A percentile compares a stretch with the other conserved stretches of the same genome.
Conservation (phyloP, 331 rosid species). For the Dryas integrifolia region DNA sequence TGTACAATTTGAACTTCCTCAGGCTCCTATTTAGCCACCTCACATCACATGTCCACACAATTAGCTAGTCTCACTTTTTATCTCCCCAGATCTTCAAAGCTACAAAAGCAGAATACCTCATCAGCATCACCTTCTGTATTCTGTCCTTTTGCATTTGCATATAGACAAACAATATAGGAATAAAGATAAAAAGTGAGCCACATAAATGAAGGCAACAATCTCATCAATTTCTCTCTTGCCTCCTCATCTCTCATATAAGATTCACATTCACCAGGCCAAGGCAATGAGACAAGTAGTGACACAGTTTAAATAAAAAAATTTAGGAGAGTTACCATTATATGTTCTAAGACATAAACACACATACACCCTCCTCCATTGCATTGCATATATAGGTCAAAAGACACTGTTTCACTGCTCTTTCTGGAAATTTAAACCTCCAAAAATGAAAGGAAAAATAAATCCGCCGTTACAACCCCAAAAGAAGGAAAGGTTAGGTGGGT, state of each 20-base stretch:
- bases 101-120: neutral
- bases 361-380: constrained; percentile 37
- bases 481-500: constrained; percentile 42
- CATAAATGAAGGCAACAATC: neutral
- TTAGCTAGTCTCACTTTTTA: constrained; percentile 7
- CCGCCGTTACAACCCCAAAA: constrained; percentile 48
- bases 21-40: constrained; percentile 29
- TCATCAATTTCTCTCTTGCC: neutral
- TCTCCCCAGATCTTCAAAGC: neutral
- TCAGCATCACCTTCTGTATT: constrained; percentile 15
- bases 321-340: constrained; percentile 36
- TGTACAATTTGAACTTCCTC: constrained; percentile 26
- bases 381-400: constrained; percentile 47
- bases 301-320: constrained; percentile 18
- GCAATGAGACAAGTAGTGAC: neutral
- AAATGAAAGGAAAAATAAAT: constrained; percentile 25
- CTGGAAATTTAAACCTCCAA: constrained; percentile 31
- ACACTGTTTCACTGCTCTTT: constrained; percentile 40
- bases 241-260: constrained; percentile 6
- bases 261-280: constrained; percentile 7
- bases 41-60: constrained; percentile 11
- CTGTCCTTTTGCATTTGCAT: neutral
- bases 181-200: neutral
- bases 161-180: neutral
- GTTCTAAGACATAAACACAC: constrained; percentile 41